These are phyloP conservation scores for Fagopyrum tataricum DNA, from an alignment of 148 eudicot species.

Conservation along the genomic window DNA sequence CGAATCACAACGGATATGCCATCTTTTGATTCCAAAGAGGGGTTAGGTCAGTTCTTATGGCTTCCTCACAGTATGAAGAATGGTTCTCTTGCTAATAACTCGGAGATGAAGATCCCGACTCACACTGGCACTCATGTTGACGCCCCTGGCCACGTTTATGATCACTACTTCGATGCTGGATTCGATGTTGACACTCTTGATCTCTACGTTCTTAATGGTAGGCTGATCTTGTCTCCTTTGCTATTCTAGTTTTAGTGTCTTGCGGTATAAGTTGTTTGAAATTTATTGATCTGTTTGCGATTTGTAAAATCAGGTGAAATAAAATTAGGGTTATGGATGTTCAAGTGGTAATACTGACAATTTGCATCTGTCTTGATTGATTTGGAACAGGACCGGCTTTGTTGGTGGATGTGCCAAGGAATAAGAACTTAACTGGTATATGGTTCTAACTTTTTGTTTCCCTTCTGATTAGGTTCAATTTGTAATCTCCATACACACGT, in stretches of 20 bases:
- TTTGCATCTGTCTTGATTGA: neutral
- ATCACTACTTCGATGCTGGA: slow-evolving; percentile 68
- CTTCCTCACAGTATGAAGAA: slow-evolving; percentile 59
- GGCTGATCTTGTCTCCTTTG: neutral
- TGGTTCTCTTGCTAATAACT: slow-evolving; percentile 75
- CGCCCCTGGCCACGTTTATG: slow-evolving; percentile 72
- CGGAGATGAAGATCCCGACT: slow-evolving; percentile 66
- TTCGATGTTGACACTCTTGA: slow-evolving; percentile 78
- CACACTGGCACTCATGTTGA: slow-evolving; percentile 88
- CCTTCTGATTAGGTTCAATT: neutral
- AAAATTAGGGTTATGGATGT: neutral
- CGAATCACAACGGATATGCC: slow-evolving; percentile 56
- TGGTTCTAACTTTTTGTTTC: neutral
- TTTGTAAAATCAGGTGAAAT: neutral
- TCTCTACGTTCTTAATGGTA: slow-evolving; percentile 69
- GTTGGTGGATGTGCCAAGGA: slow-evolving; percentile 73
- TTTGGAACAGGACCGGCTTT: slow-evolving; percentile 65
- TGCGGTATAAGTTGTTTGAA: neutral
- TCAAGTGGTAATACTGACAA: neutral
- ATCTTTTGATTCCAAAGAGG: slow-evolving; percentile 38
- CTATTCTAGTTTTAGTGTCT: neutral
- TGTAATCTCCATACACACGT: neutral
- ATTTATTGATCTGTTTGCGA: neutral
- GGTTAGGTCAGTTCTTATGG: slow-evolving; percentile 63
- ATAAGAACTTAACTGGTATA: slow-evolving; percentile 73